Evolutionary conservation across 1,139 yeast species (phyloP), one percentile per base, ranked within the genome.

Genomic region (Blastobotrys serpentis): DNA sequence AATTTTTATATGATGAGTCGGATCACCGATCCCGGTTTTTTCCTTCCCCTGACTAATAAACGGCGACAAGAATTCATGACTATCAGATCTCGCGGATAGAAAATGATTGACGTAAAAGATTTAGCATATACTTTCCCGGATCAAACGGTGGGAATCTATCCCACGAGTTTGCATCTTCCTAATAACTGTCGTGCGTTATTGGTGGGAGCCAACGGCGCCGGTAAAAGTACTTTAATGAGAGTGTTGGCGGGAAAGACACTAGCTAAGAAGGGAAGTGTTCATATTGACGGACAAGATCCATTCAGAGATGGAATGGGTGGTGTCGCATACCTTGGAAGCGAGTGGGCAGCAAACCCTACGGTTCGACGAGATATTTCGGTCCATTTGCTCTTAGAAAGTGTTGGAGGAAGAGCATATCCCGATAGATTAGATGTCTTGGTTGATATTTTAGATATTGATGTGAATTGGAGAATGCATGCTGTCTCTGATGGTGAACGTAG

Each of bases 161-260:
- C 86, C 44, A 76, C 90, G 52, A 71, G 74, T 30, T 63, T 92
- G 42, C 59, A 70, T 11, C 73, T 92, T 16, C 81, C 83, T 1
- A 79, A 86, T 76, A 82, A 86, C 4, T 78, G 92, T 1, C 77
- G 96, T 52, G 81, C 90, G 17, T 72, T 92, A 42, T 68, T 92
- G 10, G 75, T 92, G 34, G 98, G 98, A 0, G 95, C 98, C 23
- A 92, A 92, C 62, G 98, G 98, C 18, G 98, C 98, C 1, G 98
- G 98, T 4, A 92, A 92, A 66, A 86, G 96, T 1, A 92, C 98
- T 0, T 68, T 92, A 42, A 73, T 92, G 54, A 80, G 82, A 61
- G 77, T 92, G 11, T 71, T 92, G 26, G 96, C 98, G 1, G 98
- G 98, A 6, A 92, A 90, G 62, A 88, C 95, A 2, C 74, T 92